Evolutionary conservation across 1,284 basidiomycete genomes (phyloP).

Genomic region (Xerocomus nothofagi): DNA sequence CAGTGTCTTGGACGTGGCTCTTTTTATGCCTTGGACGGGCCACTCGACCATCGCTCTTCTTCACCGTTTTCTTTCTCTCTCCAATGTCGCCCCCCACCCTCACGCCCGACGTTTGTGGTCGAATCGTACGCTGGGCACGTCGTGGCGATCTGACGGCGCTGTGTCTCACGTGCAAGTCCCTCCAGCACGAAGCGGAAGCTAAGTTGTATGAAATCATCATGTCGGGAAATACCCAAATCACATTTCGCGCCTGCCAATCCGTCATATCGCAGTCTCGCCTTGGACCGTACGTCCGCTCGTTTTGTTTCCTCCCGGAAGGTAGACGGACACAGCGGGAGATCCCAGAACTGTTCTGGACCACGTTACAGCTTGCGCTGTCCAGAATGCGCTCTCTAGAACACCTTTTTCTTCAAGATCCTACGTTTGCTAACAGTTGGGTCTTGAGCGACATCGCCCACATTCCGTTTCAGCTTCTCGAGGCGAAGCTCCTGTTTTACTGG

Average conservation of each 20-base stretch:
- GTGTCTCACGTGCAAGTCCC: conserved; percentile 29
- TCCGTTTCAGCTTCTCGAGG: conserved; percentile 36
- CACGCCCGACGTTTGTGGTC: conserved; percentile 24
- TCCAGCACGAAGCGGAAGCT: conserved; percentile 33
- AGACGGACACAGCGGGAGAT: conserved; percentile 24
- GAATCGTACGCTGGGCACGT: conserved; percentile 32
- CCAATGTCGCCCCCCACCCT: conserved; percentile 21
- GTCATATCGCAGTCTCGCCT: conserved; percentile 28
- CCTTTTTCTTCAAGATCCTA: conserved; percentile 33
- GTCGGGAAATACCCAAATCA: conserved; percentile 22
- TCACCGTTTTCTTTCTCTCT: not conserved
- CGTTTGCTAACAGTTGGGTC: conserved; percentile 28
- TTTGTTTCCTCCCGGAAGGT: conserved; percentile 24
- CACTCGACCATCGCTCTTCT: not conserved
- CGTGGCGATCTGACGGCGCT: conserved; percentile 28
- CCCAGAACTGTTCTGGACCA: conserved; percentile 29
- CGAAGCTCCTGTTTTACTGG: conserved; percentile 29
- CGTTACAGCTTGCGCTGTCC: conserved; percentile 27
- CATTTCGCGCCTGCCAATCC: conserved; percentile 31
- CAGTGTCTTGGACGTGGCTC: not conserved
- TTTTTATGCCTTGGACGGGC: not conserved
- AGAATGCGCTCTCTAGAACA: conserved; percentile 29
- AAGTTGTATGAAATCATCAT: conserved; percentile 31
- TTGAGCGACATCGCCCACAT: conserved; percentile 30
- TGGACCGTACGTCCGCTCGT: conserved; percentile 28